Evolutionary conservation across 306 rosid species (phyloP).

Genomic region (Biancaea sappan): DNA sequence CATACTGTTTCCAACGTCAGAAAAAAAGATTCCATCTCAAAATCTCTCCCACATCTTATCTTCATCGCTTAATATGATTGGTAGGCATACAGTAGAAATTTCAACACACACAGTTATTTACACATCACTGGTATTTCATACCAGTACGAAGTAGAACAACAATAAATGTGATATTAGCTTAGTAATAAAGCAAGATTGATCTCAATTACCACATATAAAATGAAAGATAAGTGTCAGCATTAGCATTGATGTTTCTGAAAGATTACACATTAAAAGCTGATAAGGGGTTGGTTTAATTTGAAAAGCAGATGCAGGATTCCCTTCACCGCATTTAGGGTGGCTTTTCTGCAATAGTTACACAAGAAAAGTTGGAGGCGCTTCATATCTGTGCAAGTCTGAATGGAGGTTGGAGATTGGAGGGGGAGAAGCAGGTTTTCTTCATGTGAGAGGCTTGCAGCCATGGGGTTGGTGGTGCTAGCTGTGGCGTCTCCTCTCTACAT

Average conservation of each 20-base stretch:
- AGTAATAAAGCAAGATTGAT: neutral
- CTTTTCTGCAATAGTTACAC: neutral
- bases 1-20: constrained; percentile 30
- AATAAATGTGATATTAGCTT: neutral
- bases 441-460: constrained; percentile 58
- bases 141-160: neutral
- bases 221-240: neutral
- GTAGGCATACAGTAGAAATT: neutral
- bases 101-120: neutral
- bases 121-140: neutral
- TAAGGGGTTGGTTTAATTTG: constrained; percentile 13
- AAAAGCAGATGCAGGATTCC: constrained; percentile 44
- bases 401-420: constrained; percentile 55
- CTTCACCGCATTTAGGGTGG: constrained; percentile 12
- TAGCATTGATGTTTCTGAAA: neutral
- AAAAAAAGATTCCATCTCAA: neutral
- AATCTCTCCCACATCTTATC: constrained; percentile 5
- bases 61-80: neutral
- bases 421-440: constrained; percentile 61
- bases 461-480: constrained; percentile 64
- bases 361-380: constrained; percentile 5
- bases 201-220: neutral
- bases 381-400: constrained; percentile 33
- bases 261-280: neutral
- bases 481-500: constrained; percentile 86